Conservation (phyloP, 768 basidiomycete genomes). For the Gloeopeniophorella convolvens region DNA sequence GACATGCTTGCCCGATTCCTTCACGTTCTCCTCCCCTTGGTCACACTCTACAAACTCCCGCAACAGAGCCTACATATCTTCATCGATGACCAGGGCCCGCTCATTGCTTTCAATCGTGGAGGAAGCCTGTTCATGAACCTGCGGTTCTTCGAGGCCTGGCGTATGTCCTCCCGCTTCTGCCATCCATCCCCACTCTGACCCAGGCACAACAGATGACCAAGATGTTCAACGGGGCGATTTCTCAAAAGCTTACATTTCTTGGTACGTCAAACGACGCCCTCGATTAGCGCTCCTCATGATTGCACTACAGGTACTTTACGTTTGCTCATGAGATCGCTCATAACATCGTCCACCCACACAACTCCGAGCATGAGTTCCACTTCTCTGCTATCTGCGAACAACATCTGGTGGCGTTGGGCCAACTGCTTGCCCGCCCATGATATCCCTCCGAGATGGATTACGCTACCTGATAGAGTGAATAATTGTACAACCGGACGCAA, state of each 20-base stretch:
- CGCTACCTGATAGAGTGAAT: not conserved
- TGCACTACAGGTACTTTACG: constrained; percentile 66
- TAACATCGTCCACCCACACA: constrained; percentile 81
- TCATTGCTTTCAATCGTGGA: constrained; percentile 91
- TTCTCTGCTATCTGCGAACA: constrained; percentile 86
- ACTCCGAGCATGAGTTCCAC: constrained; percentile 91
- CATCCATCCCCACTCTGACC: not conserved
- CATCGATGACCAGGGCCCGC: constrained; percentile 68
- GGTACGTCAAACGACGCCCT: constrained; percentile 37
- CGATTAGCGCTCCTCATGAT: not conserved
- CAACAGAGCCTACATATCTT: constrained; percentile 77
- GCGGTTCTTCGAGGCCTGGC: constrained; percentile 82
- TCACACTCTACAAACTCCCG: constrained; percentile 68
- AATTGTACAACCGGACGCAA: not conserved
- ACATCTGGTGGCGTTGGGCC: constrained; percentile 37
- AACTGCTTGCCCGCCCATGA: constrained; percentile 1
- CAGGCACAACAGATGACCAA: constrained; percentile 50
- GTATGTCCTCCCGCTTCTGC: constrained; percentile 39
- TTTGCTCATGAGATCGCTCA: constrained; percentile 93
- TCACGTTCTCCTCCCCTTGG: constrained; percentile 57
- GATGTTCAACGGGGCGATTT: constrained; percentile 50
- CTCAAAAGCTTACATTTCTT: constrained; percentile 70
- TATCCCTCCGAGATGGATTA: too few relatives aligned
- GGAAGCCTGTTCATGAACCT: constrained; percentile 87
- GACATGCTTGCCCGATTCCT: constrained; percentile 67